phyloP scores from a whole-genome alignment of 2,329 filamentous ascomycete genomes.

The Elsinoe batatas region DNA sequence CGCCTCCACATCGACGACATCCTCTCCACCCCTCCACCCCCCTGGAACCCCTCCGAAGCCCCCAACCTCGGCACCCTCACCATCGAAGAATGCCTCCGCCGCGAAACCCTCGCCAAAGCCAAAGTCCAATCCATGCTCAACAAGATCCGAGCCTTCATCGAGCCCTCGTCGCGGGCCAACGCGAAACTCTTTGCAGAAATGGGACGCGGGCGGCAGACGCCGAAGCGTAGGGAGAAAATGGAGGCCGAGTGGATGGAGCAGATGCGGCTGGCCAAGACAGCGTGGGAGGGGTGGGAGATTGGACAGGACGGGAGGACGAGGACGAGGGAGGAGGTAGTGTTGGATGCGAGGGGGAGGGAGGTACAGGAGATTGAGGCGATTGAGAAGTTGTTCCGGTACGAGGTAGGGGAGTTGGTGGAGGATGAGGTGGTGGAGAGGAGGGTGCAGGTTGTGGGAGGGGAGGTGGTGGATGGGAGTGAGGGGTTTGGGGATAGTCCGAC shows the following conservation, averaged over 20 bases:
- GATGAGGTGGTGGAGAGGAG: slow-evolving; percentile 17
- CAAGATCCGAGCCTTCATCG: not conserved
- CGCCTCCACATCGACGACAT: too few relatives aligned
- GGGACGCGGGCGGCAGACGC: not conserved
- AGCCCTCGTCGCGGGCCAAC: not conserved
- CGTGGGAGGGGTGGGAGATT: not conserved
- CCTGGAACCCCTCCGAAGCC: not conserved
- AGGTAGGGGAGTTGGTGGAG: slow-evolving; percentile 18
- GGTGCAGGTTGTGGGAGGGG: slow-evolving; percentile 15
- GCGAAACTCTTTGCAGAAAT: not conserved
- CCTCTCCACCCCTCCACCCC: too few relatives aligned
- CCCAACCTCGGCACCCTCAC: not conserved
- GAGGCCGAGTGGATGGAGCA: not conserved
- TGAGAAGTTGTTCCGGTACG: slow-evolving; percentile 18
- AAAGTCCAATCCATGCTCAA: not conserved
- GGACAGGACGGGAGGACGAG: slow-evolving; percentile 15
- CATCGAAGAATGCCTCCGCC: not conserved
- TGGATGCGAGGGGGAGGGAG: slow-evolving; percentile 8
- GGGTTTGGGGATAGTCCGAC: not conserved
- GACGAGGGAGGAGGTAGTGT: slow-evolving; percentile 19
- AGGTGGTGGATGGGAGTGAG: slow-evolving; percentile 14
- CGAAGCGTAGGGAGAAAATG: not conserved
- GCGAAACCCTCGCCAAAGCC: not conserved
- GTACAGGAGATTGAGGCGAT: slow-evolving; percentile 4
- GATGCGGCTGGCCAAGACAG: not conserved